Base-by-base conservation (phyloP, 2,329 filamentous ascomycete species). In the Tolypocladium pustulatum region DNA sequence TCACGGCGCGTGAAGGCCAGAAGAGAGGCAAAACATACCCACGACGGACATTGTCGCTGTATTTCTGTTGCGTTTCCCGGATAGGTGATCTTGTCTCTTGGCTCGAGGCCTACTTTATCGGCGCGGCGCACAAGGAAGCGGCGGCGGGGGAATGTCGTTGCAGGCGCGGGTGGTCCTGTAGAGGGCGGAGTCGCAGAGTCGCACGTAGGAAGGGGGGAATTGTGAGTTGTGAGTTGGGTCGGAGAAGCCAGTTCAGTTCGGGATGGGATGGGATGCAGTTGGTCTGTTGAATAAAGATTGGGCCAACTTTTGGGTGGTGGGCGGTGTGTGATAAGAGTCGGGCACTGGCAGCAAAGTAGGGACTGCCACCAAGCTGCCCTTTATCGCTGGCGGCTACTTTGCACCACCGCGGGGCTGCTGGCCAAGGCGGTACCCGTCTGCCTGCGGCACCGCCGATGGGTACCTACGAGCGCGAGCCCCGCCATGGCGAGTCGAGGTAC, bases 11-110 rank as follows among this genome's bases (percentile, higher is more conserved):
- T 4, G n/a, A 20, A 17, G 20, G 30, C 1, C 2, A 12, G 41
- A 22, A 46, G n/a, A 4, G 41, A 22, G 25, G 22, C 56, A 38
- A 20, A 25, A 74, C 76, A 64, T 75, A 81, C 79, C 79, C 66
- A 82, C 79, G 70, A 82, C 79, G 73, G 76, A 79, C 79, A 82
- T 82, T 75, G 64, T 77, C 72, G 71, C 68, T 65, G 69, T 65
- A 59, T 61, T 62, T 65, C 62, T 60, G 63, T 62, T 53, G n/a
- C 51, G n/a, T 56, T 65, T 62, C 59, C 64, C 62, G 64, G 54
- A 56, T 54, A 37, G 56, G 58, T 3, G 30, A 6, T 53, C 30
- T n/a, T 53, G 6, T 9, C 37, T 55, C 13, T 30, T 13, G 8
- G 37, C 9, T 41, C 15, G 22, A 8, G 27, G 15, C 46, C 30